These are phyloP conservation scores for Lepidium sativum DNA, from an alignment of 345 rosid species.

Conservation along the genomic window DNA sequence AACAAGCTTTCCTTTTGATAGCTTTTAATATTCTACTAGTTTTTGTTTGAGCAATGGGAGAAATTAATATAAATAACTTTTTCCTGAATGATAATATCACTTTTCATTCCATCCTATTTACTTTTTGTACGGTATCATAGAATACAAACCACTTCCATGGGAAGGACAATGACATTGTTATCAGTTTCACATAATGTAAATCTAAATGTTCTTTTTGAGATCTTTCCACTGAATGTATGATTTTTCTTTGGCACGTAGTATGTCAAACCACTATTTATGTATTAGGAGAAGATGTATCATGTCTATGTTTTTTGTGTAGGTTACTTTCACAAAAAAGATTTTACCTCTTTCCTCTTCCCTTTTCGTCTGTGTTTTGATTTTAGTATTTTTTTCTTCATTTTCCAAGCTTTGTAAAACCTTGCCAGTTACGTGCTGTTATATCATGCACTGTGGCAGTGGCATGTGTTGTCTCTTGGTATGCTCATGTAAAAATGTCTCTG, in stretches of 20 bases:
- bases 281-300: neutral
- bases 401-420: neutral
- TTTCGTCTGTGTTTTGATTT: neutral
- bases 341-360: neutral
- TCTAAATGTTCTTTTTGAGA: neutral
- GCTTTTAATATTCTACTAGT: neutral
- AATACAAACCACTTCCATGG: neutral
- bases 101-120: neutral
- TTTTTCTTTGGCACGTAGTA: neutral
- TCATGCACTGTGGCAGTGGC: neutral
- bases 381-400: neutral
- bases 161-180: neutral
- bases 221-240: neutral
- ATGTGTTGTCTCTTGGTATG: constrained; percentile 4
- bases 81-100: neutral
- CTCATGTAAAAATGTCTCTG: neutral
- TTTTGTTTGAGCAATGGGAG: neutral
- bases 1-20: neutral
- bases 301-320: neutral
- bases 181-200: neutral
- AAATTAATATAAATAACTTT: neutral
- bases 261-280: neutral
- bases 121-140: neutral
- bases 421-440: neutral
- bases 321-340: neutral